phyloP scores from a whole-genome alignment of 495 filamentous ascomycete genomes.

The Hypomontagnella submonticulosa region DNA sequence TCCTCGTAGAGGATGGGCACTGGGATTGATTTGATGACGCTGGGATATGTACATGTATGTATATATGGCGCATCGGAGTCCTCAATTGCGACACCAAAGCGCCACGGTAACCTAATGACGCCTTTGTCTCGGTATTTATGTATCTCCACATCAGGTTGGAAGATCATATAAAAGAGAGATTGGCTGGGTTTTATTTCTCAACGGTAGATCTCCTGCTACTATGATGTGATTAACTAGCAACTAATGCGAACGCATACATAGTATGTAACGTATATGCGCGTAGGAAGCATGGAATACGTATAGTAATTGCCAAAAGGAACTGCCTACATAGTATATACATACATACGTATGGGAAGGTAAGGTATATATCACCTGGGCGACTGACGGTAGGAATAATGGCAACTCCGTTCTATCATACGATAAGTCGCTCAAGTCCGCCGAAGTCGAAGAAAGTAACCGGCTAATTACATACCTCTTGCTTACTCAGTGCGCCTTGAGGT shows the following conservation, averaged over 20 bases:
- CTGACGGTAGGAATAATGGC: neutral
- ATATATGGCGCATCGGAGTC: conserved; percentile 18
- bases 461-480: too few species aligned
- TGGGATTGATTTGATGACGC: neutral
- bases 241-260: neutral
- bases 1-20: neutral
- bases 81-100: conserved; percentile 12
- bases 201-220: conserved; percentile 6
- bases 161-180: neutral
- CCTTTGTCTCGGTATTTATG: conserved; percentile 7
- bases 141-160: too few species aligned
- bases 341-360: neutral
- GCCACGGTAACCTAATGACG: conserved; percentile 12
- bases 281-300: too few species aligned
- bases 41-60: conserved; percentile 7
- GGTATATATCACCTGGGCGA: neutral
- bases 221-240: conserved; percentile 27
- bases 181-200: neutral
- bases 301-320: too few species aligned
- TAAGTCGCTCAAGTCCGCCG: neutral
- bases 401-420: neutral
- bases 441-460: neutral
- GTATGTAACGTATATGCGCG: neutral
- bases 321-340: neutral
- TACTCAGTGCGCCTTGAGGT: too few species aligned